Conservation (phyloP, 2,329 filamentous ascomycete genomes). For the Diplodia scrobiculata region DNA sequence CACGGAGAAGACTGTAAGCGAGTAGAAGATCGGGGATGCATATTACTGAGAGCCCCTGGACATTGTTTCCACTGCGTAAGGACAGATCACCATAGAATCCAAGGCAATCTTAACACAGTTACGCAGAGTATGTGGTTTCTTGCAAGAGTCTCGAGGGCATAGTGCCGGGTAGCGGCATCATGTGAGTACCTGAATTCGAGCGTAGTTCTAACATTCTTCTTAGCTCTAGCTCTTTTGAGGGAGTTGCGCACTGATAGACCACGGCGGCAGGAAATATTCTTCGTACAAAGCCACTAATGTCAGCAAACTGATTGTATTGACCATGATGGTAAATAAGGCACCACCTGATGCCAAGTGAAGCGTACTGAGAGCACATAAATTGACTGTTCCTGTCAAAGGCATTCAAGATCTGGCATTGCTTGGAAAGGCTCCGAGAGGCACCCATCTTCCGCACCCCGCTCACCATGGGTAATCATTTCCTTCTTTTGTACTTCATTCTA, state of each 20-base stretch:
- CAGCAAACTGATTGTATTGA: not conserved
- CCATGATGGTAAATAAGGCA: not conserved
- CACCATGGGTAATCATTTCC: not conserved
- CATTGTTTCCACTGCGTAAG: too few species aligned
- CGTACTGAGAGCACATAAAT: not conserved
- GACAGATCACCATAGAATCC: not conserved
- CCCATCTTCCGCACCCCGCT: not conserved
- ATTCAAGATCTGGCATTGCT: not conserved
- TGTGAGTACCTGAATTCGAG: not conserved
- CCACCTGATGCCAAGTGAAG: not conserved
- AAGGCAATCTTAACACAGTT: not conserved
- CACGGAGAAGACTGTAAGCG: not conserved
- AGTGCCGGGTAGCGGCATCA: not conserved
- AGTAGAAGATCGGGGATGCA: not conserved
- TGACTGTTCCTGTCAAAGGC: not conserved
- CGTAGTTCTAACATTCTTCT: not conserved
- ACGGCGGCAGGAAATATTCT: not conserved
- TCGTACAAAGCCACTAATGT: not conserved
- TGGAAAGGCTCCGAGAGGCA: not conserved
- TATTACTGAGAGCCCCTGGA: not conserved
- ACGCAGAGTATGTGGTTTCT: not conserved
- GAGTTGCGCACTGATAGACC: not conserved
- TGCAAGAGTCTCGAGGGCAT: not conserved
- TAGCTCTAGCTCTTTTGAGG: not conserved
- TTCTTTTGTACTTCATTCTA: not conserved